Percentiles rank a stretch among this genome's conserved stretches.
phyloP scores from a whole-genome alignment of 345 rosid species.

The Melaleuca quinquenervia region DNA sequence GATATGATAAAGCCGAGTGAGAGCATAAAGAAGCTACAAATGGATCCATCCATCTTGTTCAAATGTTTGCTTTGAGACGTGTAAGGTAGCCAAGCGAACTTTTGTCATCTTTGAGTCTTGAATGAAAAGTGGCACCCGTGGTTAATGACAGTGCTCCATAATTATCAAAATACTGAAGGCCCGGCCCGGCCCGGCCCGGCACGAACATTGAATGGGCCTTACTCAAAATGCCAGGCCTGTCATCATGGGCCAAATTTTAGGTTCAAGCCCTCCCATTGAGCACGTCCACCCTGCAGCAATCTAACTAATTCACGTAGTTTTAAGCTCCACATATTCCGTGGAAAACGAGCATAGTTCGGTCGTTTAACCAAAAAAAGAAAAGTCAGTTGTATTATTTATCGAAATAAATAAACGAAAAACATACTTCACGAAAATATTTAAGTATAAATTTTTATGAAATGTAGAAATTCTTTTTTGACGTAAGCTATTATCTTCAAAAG shows the following conservation, averaged over 20 bases:
- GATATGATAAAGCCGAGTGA: conserved; percentile 7
- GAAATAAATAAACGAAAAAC: no score
- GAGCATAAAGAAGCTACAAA: not conserved
- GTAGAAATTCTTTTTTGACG: no score
- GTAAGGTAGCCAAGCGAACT: not conserved
- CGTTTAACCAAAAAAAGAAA: no score
- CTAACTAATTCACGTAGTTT: not conserved
- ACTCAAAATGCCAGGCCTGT: not conserved
- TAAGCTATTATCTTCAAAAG: no score
- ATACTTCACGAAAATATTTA: no score
- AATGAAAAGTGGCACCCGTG: not conserved
- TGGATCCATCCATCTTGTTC: not conserved
- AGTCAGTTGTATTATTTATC: no score
- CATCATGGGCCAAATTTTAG: not conserved
- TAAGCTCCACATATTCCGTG: not conserved
- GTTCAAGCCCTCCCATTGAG: not conserved
- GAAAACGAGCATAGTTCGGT: no score
- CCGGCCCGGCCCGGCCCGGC: not conserved
- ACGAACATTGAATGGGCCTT: not conserved
- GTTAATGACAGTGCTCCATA: not conserved
- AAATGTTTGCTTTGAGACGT: not conserved
- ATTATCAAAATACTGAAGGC: not conserved
- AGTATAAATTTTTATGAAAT: no score
- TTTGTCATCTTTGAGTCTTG: not conserved
- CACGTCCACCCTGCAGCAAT: not conserved